These are phyloP conservation scores for Cubamyces sp. DNA, from an alignment of 768 basidiomycete species.

Conservation along the genomic window DNA sequence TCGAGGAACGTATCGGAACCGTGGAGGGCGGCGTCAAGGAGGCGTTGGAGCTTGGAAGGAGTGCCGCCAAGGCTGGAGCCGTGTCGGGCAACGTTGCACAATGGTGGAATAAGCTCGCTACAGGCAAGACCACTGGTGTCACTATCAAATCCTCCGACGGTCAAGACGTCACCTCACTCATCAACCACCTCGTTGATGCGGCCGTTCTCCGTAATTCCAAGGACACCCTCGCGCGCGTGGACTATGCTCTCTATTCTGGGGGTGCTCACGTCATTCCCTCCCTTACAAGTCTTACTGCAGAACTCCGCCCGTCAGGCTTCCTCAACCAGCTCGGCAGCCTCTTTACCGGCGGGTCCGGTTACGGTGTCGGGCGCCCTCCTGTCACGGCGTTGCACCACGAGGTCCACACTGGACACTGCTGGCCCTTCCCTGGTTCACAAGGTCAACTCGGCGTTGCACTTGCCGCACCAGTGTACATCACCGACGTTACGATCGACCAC, in stretches of 20 bases:
- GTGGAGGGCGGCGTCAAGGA: constrained; percentile 72
- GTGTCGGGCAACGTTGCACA: constrained; percentile 46
- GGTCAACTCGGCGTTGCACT: constrained; percentile 88
- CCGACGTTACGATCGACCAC: constrained; percentile 86
- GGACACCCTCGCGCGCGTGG: constrained; percentile 79
- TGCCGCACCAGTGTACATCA: constrained; percentile 58
- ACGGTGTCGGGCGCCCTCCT: constrained; percentile 77
- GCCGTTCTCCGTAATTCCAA: constrained; percentile 72
- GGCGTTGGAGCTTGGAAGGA: constrained; percentile 69
- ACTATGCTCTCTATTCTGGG: constrained; percentile 83
- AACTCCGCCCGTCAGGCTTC: constrained; percentile 59
- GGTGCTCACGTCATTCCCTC: constrained; percentile 83
- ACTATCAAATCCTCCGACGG: constrained; percentile 78
- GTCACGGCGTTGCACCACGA: constrained; percentile 90
- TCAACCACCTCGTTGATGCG: constrained; percentile 75
- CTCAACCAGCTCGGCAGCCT: constrained; percentile 53
- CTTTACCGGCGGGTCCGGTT: constrained; percentile 60
- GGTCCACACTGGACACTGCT: constrained; percentile 82
- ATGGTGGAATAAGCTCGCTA: constrained; percentile 74
- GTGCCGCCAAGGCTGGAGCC: constrained; percentile 41
- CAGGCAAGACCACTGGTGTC: constrained; percentile 36
- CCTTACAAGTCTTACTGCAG: constrained; percentile 81
- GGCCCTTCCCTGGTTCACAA: constrained; percentile 81
- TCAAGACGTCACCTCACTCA: constrained; percentile 69
- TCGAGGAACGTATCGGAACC: constrained; percentile 66